Evolutionary conservation across 345 rosid species (phyloP), one percentile per base, ranked within the genome.

Genomic region (Streptanthus diversifolius): DNA sequence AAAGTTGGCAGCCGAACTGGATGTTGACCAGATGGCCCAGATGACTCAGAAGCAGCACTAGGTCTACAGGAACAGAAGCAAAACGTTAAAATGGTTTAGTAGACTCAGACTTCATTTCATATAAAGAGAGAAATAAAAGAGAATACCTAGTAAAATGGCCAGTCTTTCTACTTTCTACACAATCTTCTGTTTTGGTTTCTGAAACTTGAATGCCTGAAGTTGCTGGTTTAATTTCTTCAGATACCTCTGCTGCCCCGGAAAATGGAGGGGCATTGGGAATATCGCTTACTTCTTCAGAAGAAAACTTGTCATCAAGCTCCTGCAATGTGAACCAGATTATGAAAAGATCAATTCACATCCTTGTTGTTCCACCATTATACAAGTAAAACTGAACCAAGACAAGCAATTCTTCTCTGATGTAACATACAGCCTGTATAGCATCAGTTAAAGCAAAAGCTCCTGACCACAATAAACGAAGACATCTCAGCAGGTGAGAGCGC

Each of bases 201-300:
- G 82, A 77, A 79, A 39, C 80, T 14, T 67, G 77, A 61, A 63
- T 74, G 41, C 74, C 57, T 25, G 70, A 63, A 72, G 75, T 70
- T 29, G 40, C 55, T 56, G 76, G 74, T 71, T 77, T 37, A 40
- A 83, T 84, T 80, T 88, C 89, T 61, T 75, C 85, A 64, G 83
- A 82, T 80, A 87, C 90, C 62, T 71, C 85, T 56, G 75, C 79
- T 47, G 86, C 76, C 75, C 83, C 79, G 61, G 84, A 81, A 81
- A 85, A 78, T 40, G 97, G 98, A 65, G 99, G 99, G 24, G 99
- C 98, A 82, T 90, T 91, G 8, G 98, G 95, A 71, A 86, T 72
- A 72, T 85, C 92, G 45, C 82, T 84, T 21, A 78, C 88, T 63
- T 82, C 83, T 63, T 83, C 83, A 35, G 83, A 66, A 40, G 84